Evolutionary conservation across 352 stramenopile species (phyloP).

Genomic region (Peronosclerospora sorghi): DNA sequence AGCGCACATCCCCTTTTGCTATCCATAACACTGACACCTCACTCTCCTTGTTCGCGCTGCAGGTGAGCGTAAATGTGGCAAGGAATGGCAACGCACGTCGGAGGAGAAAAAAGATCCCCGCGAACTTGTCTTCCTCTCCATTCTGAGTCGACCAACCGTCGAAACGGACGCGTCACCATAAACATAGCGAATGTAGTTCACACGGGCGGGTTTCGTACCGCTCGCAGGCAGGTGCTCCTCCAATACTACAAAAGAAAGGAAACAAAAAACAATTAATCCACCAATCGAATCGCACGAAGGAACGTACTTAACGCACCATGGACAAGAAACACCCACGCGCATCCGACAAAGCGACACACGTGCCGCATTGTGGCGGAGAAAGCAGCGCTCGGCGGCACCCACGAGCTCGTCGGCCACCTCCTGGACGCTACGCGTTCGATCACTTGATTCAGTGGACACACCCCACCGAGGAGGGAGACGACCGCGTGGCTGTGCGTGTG

Average conservation of each 20-base stretch:
- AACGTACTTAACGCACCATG: slow-evolving; percentile 25
- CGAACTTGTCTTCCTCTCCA: slow-evolving; percentile 17
- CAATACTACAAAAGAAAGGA: too few relatives aligned
- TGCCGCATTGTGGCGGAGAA: too few relatives aligned
- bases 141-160: slow-evolving; percentile 24
- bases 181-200: slow-evolving; percentile 28
- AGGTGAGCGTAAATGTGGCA: slow-evolving; percentile 18
- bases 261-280: neutral
- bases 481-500: slow-evolving; percentile 64
- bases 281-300: neutral
- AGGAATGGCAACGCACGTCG: slow-evolving; percentile 58
- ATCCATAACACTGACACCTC: slow-evolving; percentile 21
- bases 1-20: too few relatives aligned
- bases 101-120: slow-evolving; percentile 43
- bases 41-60: slow-evolving; percentile 29
- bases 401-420: slow-evolving; percentile 22
- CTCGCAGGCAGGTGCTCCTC: slow-evolving; percentile 38
- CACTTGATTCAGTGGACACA: too few relatives aligned
- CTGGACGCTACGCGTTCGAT: slow-evolving; percentile 1
- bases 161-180: slow-evolving; percentile 23
- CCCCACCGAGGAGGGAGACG: slow-evolving; percentile 27
- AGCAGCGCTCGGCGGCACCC: too few relatives aligned
- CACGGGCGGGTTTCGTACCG: slow-evolving; percentile 27
- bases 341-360: slow-evolving; percentile 12
- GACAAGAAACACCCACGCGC: slow-evolving; percentile 29